Evolutionary conservation across 352 stramenopile genomes (phyloP), one percentile per base, ranked within the genome.

Genomic region (Blastocystis sp.): DNA sequence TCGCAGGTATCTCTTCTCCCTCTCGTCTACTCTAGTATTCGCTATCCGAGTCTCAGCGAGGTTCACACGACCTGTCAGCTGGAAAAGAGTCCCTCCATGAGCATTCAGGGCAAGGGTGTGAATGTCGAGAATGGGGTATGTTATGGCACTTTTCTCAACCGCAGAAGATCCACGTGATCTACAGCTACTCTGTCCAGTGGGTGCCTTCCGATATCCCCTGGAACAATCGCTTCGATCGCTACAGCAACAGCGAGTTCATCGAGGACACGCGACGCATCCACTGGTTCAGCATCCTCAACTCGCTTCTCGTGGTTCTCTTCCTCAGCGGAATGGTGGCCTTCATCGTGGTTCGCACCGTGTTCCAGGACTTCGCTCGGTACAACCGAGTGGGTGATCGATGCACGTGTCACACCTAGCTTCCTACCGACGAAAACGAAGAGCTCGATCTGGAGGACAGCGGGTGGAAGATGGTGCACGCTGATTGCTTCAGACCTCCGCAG

Each of bases 251-350:
- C 34, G 93, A 94, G 37, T 94, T 92, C 43, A 93, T 94, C 37
- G 95, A 95, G 26, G 94, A 96, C 75, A 95, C 62, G 13, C 6
- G 20, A 0, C 29, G 98, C 90, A 96, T 99, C 77, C 97, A 99
- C 92, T 99, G 97, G 97, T 99, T 99, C 92, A 98, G 94, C 54
- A 98, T 99, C 90, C 96, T 98, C 90, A 99, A 99, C 89, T 97
- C 95, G 26, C 94, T 99, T 50, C 94, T 99, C 90, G 98, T 99
- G 90, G 97, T 99, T 54, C 92, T 99, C 15, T 99, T 99, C 92
- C 91, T 99, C 34, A 98, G 95, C 41, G 95, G 95, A 34, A 98
- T 99, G 95, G 97, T 99, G 79, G 96, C 95, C 56, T 97, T 99
- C 93, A 99, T 99, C 91, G 92, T 99, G 80, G 94, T 99, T 82